Evolutionary conservation across 768 basidiomycete genomes (phyloP), one percentile per base, ranked within the genome.

Genomic region (Leccinum ochraceum): DNA sequence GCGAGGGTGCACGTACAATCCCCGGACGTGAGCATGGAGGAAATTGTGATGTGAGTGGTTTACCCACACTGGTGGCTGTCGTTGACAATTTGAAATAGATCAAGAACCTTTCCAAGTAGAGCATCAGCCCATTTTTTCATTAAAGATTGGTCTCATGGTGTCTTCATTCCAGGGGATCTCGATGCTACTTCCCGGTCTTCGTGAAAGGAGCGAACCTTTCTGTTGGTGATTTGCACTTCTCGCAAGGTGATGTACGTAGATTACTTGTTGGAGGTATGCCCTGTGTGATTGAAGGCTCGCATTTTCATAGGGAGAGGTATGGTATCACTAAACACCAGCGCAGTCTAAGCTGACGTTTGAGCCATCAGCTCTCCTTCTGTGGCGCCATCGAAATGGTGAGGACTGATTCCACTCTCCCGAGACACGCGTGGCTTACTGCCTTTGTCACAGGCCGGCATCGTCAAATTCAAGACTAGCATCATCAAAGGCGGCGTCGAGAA

Each of bases 21-120:
- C 90, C 90, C 7, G 88, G 86, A 14, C 72, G 90, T n/a, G 89
- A 92, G 69, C 88, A 91, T 70, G 89, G 90, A 17, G 90, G 90
- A 30, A 89, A 89, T 60, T 89, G 87, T 67, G 87, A 89, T 74
- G 88, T 83, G 79, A 78, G 62, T 51, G 26, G 44, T 44, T 36
- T 20, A 6, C 20, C 32, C 6, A 0, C 6, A 36, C 7, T 5
- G 16, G 13, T 48, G 7, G 8, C 30, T 39, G 3, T 48, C 13
- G 13, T 14, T 66, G 28, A 59, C 26, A 20, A 56, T 34, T 60
- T 39, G 52, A 44, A 61, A 59, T 71, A 89, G 87, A 90, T 90
- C 72, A 90, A 90, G 74, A 88, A 89, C 67, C 69, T 90, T 49
- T 89, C 87, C n/a, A 80, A 77, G 83, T 84, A 65, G 32, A 22